Base-by-base conservation (phyloP, 306 rosid genomes). In the Neltuma alba region DNA sequence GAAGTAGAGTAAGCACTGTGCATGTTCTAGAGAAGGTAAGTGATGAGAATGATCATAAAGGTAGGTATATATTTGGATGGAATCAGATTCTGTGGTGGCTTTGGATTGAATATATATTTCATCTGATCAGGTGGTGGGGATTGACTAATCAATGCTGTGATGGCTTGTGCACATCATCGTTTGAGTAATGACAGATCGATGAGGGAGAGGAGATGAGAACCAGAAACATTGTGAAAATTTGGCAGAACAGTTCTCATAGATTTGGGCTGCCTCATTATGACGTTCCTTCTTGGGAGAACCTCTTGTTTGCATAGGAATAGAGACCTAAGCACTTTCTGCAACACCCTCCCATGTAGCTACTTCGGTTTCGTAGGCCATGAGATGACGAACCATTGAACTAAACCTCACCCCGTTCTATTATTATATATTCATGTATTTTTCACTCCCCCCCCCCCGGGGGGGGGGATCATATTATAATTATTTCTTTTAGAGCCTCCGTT, bases 81-180 rank as follows among this genome's bases (percentile, higher is more conserved):
- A 28, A 72, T 79, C 79, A 81, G 68, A 89, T 76, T 76, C 66
- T 14, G 36, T 62, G 77, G 82, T 74, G 48, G 57, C 76, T 23
- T 79, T 69, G 33, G 72, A 73, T 80, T 81, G 8, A 65, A 33
- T 11, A 37, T 3, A 57, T 57, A 27, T 27, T 34, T 20, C 75
- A 86, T 83, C 61, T 79, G 82, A 76, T 81, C 81, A 84, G 84
- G 87, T 85, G 86, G 61, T 71, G 68, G 44, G 65, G 87, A 85
- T 61, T 81, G 90, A 88, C 83, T 80, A 76, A 87, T 84, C 87
- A 83, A 87, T 50, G 77, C 83, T 45, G 68, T 5, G 71, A 54
- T 74, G 70, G 79, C 61, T 62, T 74, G 82, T 64, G 69, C 41
- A 73, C 70, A 70, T 65, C 65, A 70, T 71, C 38, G 9, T 66